Evolutionary conservation across 768 basidiomycete genomes (phyloP), one percentile per base, ranked within the genome.

Genomic region (Tulasnella sp.): DNA sequence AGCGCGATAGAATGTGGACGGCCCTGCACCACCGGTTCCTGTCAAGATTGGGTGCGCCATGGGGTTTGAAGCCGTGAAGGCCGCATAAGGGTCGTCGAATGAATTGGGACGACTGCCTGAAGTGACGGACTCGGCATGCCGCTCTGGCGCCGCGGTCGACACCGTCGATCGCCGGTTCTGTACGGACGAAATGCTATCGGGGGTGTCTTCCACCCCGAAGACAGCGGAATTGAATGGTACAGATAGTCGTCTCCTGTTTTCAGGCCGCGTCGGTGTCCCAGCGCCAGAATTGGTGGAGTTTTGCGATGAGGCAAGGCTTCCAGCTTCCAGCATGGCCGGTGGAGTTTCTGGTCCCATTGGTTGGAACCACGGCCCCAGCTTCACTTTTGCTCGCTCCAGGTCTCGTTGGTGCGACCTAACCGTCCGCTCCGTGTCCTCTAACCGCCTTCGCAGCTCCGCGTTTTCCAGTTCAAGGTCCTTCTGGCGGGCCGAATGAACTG

Each of bases 291-390:
- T 70, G 39, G 46, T 77, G 37, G 79, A 71, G 39, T 77, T 42
- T 35, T n/a, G 61, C 16, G 40, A 39, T 35, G 74, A 55, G 32
- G 32, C 48, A 13, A 57, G 29, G 6, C n/a, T 57, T 2, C 15
- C 3, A 23, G 55, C 23, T 57, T 57, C 55, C 9, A 13, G 15
- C 3, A 9, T 57, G 16, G 29, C 46, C 37, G 23, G 46, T 23
- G n/a, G 61, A 23, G 61, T 44, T 48, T 79, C 70, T 18, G 78
- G 78, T 29, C 69, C 81, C 40, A 85, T 86, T 32, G 85, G 83
- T 32, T 84, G 82, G 81, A 86, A 89, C 91, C 91, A 91, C 0
- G 90, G 93, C 0, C 92, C 92, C 20, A 95, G 83, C 6, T 87
- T 88, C n/a, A 81, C 83, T 81, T 87, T 89, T 42, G 90, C 86